phyloP scores from a whole-genome alignment of 371 early-diverging fungal genomes.

The Gilbertella persicaria region DNA sequence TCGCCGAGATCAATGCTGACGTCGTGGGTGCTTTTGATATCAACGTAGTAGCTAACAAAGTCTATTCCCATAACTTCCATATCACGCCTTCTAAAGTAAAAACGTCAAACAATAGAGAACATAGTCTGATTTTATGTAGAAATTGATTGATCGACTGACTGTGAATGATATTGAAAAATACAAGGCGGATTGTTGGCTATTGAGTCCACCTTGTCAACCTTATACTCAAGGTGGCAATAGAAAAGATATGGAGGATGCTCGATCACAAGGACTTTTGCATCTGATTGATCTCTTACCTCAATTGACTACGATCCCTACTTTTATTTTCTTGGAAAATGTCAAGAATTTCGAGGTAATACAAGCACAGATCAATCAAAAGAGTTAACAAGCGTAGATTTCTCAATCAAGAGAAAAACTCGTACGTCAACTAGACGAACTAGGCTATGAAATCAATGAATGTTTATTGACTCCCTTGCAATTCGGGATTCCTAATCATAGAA shows the following conservation, averaged over 20 bases:
- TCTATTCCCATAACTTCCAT: conserved; percentile 67
- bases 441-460: conserved; percentile 68
- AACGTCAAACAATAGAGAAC: background rate
- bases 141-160: conserved; percentile 65
- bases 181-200: conserved; percentile 74
- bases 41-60: conserved; percentile 72
- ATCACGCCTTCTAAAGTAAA: conserved; percentile 55
- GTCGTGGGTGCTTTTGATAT: conserved; percentile 70
- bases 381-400: conserved; percentile 44
- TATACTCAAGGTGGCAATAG: conserved; percentile 73
- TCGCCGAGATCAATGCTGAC: conserved; percentile 47
- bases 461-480: conserved; percentile 66
- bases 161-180: conserved; percentile 62
- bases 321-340: conserved; percentile 75
- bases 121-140: conserved; percentile 23
- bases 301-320: conserved; percentile 50
- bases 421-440: conserved; percentile 52
- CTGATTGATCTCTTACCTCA: conserved; percentile 59
- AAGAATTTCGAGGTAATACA: conserved; percentile 69
- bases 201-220: conserved; percentile 89
- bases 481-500: conserved; percentile 70
- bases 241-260: conserved; percentile 65
- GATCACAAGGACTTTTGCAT: conserved; percentile 67
- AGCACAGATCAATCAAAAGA: background rate
- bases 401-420: conserved; percentile 62